Base-by-base conservation (phyloP, 2,329 filamentous ascomycete species). In the Verticillium zaregamsianum region DNA sequence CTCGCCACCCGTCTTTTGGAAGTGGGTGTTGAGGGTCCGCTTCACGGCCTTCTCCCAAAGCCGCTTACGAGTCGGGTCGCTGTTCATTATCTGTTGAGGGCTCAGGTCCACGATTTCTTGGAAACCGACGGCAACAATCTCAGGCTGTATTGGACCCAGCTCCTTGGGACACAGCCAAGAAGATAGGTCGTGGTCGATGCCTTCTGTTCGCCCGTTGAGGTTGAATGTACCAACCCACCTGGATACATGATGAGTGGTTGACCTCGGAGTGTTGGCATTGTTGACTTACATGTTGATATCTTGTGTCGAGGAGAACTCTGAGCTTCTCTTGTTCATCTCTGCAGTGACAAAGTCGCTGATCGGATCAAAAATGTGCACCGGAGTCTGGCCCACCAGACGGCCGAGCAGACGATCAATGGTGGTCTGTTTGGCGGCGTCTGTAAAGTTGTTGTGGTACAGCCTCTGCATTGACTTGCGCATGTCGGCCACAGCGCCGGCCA, bases 41-140 rank as follows among this genome's bases (percentile, higher is more conserved):
- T 89, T 89, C 28, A 98, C 93, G 4, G 91, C 89, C 59, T 83
- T 79, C 73, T 99, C 95, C 95, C 95, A 99, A 23, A 89, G 79
- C 65, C 92, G 88, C 66, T 94, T 91, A 60, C 91, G 86, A 3
- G 88, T 87, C 1, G 95, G 95, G 72, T 99, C 94, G 63, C 93
- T 98, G 66, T 96, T 97, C 93, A 99, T 97, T 71, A 99, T 98
- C 71, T 99, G 95, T 73, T 98, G 94, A 17, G 96, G 95, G 68
- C 92, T 97, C 56, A 99, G 80, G 71, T 97, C 92, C n/a, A 99
- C 95, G 65, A 99, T 98, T 75, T 99, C 95, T 72, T 99, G 95
- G 69, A 99, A 98, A 0, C 92, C 95, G 17, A 97, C 89, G 8
- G 90, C 93, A 59, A 96, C 88, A 40, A 99, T 91, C 62, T 94